Percentiles rank a stretch among this genome's conserved stretches.
Evolutionary conservation across 2,329 filamentous ascomycete species (phyloP).

Genomic region (Trichoderma sp.): DNA sequence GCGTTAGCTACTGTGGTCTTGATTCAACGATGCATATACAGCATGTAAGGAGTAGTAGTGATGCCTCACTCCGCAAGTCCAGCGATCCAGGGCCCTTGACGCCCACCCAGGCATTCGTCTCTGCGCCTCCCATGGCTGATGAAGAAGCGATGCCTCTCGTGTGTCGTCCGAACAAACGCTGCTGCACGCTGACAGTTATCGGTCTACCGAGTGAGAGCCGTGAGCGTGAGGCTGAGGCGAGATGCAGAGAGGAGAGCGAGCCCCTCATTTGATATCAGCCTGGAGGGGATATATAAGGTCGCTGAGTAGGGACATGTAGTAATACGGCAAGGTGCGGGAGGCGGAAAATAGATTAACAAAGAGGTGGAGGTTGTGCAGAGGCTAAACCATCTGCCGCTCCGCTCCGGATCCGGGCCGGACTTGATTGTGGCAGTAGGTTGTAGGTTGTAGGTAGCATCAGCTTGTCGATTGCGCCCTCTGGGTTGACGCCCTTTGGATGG

Average conservation of each 20-base stretch:
- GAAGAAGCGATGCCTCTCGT: background rate
- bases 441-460: too few species aligned
- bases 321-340: too few species aligned
- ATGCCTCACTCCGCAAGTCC: constrained; percentile 45
- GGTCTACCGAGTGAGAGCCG: background rate
- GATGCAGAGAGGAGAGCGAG: background rate
- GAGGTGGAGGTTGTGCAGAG: background rate
- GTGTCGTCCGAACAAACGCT: background rate
- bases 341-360: background rate
- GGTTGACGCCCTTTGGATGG: background rate
- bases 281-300: background rate
- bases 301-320: too few species aligned
- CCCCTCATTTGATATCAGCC: constrained; percentile 6
- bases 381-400: constrained; percentile 8
- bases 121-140: constrained; percentile 8
- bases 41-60: too few species aligned
- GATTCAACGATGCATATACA: background rate
- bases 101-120: constrained; percentile 43
- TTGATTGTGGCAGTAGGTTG: too few species aligned
- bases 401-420: background rate
- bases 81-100: constrained; percentile 43
- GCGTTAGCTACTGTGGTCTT: background rate
- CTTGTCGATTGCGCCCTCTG: constrained; percentile 3
- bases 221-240: background rate
- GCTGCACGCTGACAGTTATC: background rate